phyloP scores from a whole-genome alignment of 495 filamentous ascomycete species.

The Penicillium dipodomyicola region DNA sequence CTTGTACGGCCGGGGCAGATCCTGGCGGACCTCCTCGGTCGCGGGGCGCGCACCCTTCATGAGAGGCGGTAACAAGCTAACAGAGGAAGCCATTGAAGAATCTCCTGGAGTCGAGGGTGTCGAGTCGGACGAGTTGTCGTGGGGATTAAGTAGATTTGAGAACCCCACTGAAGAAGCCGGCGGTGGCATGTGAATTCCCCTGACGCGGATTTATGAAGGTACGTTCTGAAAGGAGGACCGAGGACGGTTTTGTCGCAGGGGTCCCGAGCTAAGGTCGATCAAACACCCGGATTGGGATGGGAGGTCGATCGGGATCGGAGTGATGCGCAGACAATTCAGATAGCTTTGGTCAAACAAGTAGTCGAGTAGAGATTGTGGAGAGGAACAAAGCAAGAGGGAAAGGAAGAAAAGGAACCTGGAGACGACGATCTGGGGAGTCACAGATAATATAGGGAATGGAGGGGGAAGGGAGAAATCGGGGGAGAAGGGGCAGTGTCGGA shows the following conservation, averaged over 20 bases:
- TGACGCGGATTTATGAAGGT: constrained; percentile 9
- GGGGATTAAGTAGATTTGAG: constrained; percentile 73
- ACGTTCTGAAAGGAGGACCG: not conserved
- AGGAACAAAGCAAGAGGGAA: constrained; percentile 28
- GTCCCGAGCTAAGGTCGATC: constrained; percentile 35
- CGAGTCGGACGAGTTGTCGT: constrained; percentile 36
- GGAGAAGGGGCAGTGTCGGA: constrained; percentile 32
- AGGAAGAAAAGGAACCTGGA: constrained; percentile 27
- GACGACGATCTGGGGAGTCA: constrained; percentile 38
- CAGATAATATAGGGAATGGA: constrained; percentile 45
- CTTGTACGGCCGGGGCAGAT: constrained; percentile 95
- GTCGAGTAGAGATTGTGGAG: constrained; percentile 25
- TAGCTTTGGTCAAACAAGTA: not conserved
- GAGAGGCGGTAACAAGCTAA: constrained; percentile 63
- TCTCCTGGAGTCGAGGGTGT: constrained; percentile 31
- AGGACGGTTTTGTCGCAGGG: constrained; percentile 27
- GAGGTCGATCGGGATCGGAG: constrained; percentile 15
- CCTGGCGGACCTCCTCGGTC: constrained; percentile 60
- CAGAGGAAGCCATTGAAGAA: constrained; percentile 64
- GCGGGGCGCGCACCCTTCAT: constrained; percentile 65
- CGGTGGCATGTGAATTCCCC: constrained; percentile 66
- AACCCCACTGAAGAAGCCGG: constrained; percentile 71
- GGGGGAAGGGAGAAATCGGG: constrained; percentile 42
- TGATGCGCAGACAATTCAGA: constrained; percentile 3
- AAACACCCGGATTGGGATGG: constrained; percentile 22